Evolutionary conservation across 805 yeast genomes (phyloP), one percentile per base, ranked within the genome.

Genomic region (Crinitomyces ghanaensis): DNA sequence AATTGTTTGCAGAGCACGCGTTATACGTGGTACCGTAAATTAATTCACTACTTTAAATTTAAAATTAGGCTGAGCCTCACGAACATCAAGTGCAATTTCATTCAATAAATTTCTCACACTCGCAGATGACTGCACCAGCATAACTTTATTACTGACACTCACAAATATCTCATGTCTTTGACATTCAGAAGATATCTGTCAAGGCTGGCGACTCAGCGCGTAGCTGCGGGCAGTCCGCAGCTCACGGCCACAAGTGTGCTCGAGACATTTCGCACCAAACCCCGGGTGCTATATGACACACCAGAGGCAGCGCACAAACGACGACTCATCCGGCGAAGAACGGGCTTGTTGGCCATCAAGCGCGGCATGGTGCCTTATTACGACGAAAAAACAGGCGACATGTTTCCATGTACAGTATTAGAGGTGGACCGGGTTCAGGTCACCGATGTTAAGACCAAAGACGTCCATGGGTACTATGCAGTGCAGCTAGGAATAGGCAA

Each of bases 341-440:
- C 94, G 5, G 98, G 98, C 8, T 62, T 83, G 14, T 59, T 88
- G 19, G 93, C 93, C 1, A 62, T 74, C 42, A 91, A 91, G 54
- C 65, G 78, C 38, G 97, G 96, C 12, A 88, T 88, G 95, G 74
- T 85, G 32, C 74, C 91, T 11, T 81, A 74, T 70, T 88, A 70
- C 50, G 68, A 69, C 19, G 58, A 59, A 23, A 66, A 66, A 9
- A n/a, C n/a, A n/a, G 97, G 95, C 18, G 65, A 63, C 34, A 74
- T 74, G 41, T 56, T 67, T 35, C 86, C 93, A 2, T 91, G 93
- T 31, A 91, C 98, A 3, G 80, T 91, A 6, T 62, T 91, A 26
- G 93, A 85, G 53, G 70, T 91, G 39, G 80, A 85, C 54, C 73
- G 86, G 36, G 82, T 83, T 42, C 97, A 91, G 61, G 97, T 91